Conservation (phyloP, 148 eudicot genomes). For the Camellia sinensis region DNA sequence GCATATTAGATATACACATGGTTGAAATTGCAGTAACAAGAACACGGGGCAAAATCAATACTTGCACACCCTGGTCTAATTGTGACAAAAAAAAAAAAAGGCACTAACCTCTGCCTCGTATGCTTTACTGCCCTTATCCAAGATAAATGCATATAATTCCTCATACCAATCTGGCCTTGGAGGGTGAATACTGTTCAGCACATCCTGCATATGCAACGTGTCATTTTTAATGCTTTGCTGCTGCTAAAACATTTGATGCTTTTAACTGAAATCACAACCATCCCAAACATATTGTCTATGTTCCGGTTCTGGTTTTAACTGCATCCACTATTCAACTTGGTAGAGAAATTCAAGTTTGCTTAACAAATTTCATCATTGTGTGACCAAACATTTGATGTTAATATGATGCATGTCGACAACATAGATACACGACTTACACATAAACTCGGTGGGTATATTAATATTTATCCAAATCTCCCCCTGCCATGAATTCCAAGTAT, state of each 20-base stretch:
- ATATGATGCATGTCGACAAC: too few relatives aligned
- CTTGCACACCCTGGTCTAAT: neutral
- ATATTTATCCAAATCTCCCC: too few relatives aligned
- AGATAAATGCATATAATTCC: slow-evolving; percentile 63
- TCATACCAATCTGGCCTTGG: slow-evolving; percentile 83
- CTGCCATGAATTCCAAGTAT: too few relatives aligned
- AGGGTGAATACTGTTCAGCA: slow-evolving; percentile 62
- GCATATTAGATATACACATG: neutral
- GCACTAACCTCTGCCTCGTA: slow-evolving; percentile 74
- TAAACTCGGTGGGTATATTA: too few relatives aligned
- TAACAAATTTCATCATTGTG: neutral
- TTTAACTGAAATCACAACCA: neutral
- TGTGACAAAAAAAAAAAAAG: neutral
- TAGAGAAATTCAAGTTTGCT: neutral
- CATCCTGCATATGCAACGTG: slow-evolving; percentile 33
- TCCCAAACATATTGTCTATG: neutral
- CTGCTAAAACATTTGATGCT: too few relatives aligned
- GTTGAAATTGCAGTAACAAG: neutral
- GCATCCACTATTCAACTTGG: neutral
- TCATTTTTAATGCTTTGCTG: neutral
- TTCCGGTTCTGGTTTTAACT: neutral
- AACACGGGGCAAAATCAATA: slow-evolving; percentile 3
- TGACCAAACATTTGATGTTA: neutral
- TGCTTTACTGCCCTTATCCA: slow-evolving; percentile 48
- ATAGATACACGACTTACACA: too few relatives aligned